These are phyloP conservation scores for Aquilaria malaccensis DNA, from an alignment of 345 rosid species.

Conservation along the genomic window DNA sequence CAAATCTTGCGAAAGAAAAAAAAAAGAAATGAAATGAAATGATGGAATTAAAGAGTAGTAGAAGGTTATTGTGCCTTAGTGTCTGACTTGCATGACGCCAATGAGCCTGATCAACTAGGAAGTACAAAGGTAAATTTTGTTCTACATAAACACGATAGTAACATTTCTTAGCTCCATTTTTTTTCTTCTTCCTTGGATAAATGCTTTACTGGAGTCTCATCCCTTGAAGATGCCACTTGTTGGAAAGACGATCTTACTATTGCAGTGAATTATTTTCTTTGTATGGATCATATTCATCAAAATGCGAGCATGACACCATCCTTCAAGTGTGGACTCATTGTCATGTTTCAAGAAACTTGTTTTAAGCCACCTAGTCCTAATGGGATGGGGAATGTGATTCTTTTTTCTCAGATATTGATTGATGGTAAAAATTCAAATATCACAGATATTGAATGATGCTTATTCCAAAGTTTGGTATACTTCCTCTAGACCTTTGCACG, in stretches of 20 bases:
- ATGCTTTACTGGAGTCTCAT: too few species aligned
- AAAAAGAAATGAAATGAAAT: too few species aligned
- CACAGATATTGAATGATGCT: slow-evolving; percentile 17
- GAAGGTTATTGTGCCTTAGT: slow-evolving; percentile 40
- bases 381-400: background rate
- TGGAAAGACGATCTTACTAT: too few species aligned
- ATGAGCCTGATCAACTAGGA: slow-evolving; percentile 7
- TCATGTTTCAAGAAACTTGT: background rate
- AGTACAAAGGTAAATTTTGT: slow-evolving; percentile 13
- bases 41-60: slow-evolving; percentile 28
- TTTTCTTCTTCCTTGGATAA: too few species aligned
- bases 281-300: slow-evolving; percentile 20
- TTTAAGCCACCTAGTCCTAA: background rate
- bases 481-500: too few species aligned
- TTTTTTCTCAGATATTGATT: slow-evolving; percentile 28
- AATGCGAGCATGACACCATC: slow-evolving; percentile 39
- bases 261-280: too few species aligned
- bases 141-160: background rate
- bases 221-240: too few species aligned
- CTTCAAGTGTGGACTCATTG: slow-evolving; percentile 31
- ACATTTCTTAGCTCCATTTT: too few species aligned
- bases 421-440: slow-evolving; percentile 32
- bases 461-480: slow-evolving; percentile 54
- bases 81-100: background rate
- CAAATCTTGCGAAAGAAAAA: slow-evolving; percentile 12